Evolutionary conservation across 1,139 yeast species (phyloP).

Genomic region (Ogataea hybrid): DNA sequence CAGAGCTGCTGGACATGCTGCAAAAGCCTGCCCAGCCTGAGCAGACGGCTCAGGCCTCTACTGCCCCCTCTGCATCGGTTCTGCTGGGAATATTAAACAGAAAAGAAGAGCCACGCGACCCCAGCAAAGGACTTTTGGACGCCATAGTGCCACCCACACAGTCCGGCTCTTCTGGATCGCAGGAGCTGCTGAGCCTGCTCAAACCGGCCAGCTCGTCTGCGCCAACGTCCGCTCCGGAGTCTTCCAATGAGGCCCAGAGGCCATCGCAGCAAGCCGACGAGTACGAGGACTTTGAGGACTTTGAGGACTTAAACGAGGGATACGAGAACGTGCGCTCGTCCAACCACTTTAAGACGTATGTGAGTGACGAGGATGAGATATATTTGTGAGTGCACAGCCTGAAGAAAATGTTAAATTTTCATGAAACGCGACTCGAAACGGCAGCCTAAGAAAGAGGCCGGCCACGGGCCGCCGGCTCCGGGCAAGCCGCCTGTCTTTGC

Average conservation of each 20-base stretch:
- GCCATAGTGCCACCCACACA: conserved; percentile 10
- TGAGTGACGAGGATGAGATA: conserved; percentile 21
- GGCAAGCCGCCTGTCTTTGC: conserved; percentile 23
- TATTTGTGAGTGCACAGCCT: conserved; percentile 12
- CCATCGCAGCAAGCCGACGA: conserved; percentile 3
- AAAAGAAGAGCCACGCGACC: conserved; percentile 6
- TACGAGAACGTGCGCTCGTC: conserved; percentile 20
- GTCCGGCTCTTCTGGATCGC: not conserved
- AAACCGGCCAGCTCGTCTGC: not conserved
- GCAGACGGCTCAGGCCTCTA: not conserved
- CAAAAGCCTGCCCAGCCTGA: not conserved
- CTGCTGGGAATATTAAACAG: conserved; percentile 12
- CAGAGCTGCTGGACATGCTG: not conserved
- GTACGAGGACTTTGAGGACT: conserved; percentile 22
- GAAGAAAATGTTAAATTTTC: conserved; percentile 1
- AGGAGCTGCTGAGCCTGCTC: not conserved
- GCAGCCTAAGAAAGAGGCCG: conserved; percentile 9
- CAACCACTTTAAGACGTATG: conserved; percentile 16
- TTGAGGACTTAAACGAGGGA: conserved; percentile 25
- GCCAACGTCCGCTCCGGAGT: not conserved
- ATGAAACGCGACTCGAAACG: conserved; percentile 7
- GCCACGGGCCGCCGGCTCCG: conserved; percentile 16
- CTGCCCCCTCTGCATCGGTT: conserved; percentile 10
- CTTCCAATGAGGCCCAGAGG: not conserved
- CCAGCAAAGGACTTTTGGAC: conserved; percentile 15